These are phyloP conservation scores for Pestalotiopsis sp. DNA, from an alignment of 2,329 filamentous ascomycete genomes.

Conservation along the genomic window DNA sequence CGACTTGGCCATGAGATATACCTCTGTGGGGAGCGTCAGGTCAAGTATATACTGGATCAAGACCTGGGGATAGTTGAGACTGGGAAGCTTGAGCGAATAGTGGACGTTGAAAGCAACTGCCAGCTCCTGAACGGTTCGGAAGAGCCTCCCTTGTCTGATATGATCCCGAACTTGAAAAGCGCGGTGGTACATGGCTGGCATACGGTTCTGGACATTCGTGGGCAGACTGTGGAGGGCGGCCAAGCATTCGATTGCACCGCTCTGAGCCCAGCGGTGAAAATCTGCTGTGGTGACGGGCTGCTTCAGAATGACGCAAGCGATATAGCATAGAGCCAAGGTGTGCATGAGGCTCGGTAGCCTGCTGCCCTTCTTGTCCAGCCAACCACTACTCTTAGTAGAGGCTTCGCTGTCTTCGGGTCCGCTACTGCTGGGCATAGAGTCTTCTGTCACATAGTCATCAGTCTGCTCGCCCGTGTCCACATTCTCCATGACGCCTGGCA, in stretches of 20 bases:
- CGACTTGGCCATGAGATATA: slow-evolving; percentile 60
- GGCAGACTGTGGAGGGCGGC: slow-evolving; percentile 53
- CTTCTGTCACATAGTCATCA: slow-evolving; percentile 16
- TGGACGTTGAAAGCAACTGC: slow-evolving; percentile 66
- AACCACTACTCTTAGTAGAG: slow-evolving; percentile 42
- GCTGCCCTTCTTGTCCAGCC: slow-evolving; percentile 43
- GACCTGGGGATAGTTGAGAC: slow-evolving; percentile 70
- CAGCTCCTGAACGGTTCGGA: slow-evolving; percentile 64
- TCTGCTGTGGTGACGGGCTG: slow-evolving; percentile 78
- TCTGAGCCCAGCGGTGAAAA: slow-evolving; percentile 67
- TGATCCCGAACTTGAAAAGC: slow-evolving; percentile 56
- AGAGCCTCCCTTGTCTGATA: slow-evolving; percentile 60
- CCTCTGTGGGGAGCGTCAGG: slow-evolving; percentile 75
- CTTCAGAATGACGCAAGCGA: slow-evolving; percentile 74
- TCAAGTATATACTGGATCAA: slow-evolving; percentile 71
- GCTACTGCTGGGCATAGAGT: slow-evolving; percentile 36
- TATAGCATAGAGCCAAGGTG: slow-evolving; percentile 76
- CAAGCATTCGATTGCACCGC: slow-evolving; percentile 72
- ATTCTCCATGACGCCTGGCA: slow-evolving; percentile 46
- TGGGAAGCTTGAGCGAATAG: slow-evolving; percentile 72
- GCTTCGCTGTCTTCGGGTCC: slow-evolving; percentile 35
- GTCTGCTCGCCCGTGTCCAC: slow-evolving; percentile 26
- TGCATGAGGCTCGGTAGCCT: slow-evolving; percentile 71
- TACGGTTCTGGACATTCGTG: slow-evolving; percentile 63
- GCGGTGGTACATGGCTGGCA: slow-evolving; percentile 64